phyloP scores from a whole-genome alignment of 805 yeast species.

The Candida oleophila region DNA sequence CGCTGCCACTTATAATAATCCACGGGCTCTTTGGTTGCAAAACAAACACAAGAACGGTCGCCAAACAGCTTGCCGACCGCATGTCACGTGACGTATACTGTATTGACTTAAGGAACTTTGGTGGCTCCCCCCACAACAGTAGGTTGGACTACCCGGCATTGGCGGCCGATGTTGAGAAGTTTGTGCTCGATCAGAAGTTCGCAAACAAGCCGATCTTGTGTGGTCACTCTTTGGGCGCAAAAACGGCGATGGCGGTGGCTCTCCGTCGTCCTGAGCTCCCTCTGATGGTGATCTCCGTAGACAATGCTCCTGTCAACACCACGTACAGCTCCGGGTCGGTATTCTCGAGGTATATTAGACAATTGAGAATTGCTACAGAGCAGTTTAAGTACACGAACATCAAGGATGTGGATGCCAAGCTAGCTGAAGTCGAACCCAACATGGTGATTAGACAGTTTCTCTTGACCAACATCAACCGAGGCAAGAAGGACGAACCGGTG shows the following conservation, averaged over 20 bases:
- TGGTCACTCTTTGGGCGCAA: conserved; percentile 94
- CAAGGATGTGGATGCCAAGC: conserved; percentile 65
- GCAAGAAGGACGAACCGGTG: conserved; percentile 37
- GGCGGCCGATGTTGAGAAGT: conserved; percentile 82
- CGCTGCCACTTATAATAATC: conserved; percentile 69
- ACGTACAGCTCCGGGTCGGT: conserved; percentile 46
- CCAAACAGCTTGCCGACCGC: conserved; percentile 49
- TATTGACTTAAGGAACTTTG: conserved; percentile 86
- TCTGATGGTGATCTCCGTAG: conserved; percentile 70
- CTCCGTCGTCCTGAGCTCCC: conserved; percentile 64
- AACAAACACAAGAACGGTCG: conserved; percentile 78
- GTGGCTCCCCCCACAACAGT: conserved; percentile 77
- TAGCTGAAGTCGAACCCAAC: conserved; percentile 62
- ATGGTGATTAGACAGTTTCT: conserved; percentile 71
- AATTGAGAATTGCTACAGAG: conserved; percentile 57
- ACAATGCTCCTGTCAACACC: conserved; percentile 82
- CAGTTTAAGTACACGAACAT: conserved; percentile 44
- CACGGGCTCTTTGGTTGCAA: conserved; percentile 91
- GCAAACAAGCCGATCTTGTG: conserved; percentile 54
- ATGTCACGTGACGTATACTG: conserved; percentile 62
- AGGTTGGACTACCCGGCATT: conserved; percentile 77
- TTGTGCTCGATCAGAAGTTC: conserved; percentile 49
- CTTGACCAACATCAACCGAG: conserved; percentile 61
- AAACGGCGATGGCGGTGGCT: conserved; percentile 85
- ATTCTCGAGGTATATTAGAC: conserved; percentile 67